phyloP scores from a whole-genome alignment of 257 asterid species.

The Ligustrum vulgare region DNA sequence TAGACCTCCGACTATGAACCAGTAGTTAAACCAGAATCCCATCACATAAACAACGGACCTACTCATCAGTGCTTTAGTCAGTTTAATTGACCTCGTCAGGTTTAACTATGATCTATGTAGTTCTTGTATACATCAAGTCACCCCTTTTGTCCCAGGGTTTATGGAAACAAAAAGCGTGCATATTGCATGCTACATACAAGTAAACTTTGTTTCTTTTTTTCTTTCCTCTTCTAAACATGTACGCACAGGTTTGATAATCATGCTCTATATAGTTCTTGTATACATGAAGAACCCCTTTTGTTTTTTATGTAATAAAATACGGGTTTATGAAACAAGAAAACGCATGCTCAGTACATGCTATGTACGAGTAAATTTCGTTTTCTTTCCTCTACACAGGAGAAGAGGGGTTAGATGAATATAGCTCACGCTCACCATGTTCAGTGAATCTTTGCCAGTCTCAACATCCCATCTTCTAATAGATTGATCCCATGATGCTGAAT shows the following conservation, averaged over 20 bases:
- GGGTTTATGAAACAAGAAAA: background rate
- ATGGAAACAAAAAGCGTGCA: background rate
- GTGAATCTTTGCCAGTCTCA: conserved; percentile 71
- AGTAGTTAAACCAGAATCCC: background rate
- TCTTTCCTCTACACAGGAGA: background rate
- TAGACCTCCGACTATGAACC: background rate
- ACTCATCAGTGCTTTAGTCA: background rate
- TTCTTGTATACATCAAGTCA: background rate
- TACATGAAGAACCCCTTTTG: background rate
- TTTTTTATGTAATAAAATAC: no score
- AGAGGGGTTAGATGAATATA: background rate
- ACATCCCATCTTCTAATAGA: conserved; percentile 96
- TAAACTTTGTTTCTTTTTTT: background rate
- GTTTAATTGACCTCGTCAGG: background rate
- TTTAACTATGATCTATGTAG: background rate
- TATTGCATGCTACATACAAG: background rate
- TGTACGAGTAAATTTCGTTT: conserved; percentile 7
- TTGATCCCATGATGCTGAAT: conserved; percentile 97
- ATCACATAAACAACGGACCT: background rate
- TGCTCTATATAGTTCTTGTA: background rate
- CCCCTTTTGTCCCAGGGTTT: background rate
- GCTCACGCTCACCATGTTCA: conserved; percentile 60
- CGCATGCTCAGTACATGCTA: background rate
- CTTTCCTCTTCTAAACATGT: no score
- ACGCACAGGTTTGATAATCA: background rate